Percentiles rank a stretch among this genome's conserved stretches.
Conservation (phyloP, 306 rosid genomes). For the Comarum palustre region DNA sequence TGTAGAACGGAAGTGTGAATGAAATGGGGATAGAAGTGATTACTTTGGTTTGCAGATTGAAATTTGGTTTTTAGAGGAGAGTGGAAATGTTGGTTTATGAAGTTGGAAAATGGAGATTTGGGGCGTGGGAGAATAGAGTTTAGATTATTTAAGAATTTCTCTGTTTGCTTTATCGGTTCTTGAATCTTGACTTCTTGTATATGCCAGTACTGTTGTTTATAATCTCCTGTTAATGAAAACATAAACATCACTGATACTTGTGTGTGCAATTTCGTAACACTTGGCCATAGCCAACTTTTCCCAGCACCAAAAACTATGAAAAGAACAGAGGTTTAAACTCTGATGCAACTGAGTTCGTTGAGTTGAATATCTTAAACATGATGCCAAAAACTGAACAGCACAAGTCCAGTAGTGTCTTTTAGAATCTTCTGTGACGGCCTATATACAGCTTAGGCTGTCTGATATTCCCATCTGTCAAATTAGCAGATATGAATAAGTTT, state of each 20-base stretch:
- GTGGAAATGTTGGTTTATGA: background rate
- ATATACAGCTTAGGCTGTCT: constrained; percentile 47
- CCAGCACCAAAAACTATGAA: background rate
- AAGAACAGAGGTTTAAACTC: background rate
- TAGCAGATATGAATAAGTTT: background rate
- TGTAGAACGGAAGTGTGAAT: background rate
- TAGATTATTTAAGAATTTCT: background rate
- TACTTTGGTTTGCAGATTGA: background rate
- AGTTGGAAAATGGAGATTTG: background rate
- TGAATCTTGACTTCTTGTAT: background rate
- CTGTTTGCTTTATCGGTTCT: background rate
- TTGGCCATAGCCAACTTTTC: background rate
- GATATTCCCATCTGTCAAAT: constrained; percentile 74
- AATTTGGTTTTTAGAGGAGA: constrained; percentile 2
- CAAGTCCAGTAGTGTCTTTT: constrained; percentile 54
- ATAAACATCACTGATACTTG: background rate
- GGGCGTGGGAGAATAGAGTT: background rate
- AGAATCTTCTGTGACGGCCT: constrained; percentile 69
- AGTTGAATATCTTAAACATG: background rate
- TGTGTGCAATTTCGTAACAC: background rate
- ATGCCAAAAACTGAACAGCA: constrained; percentile 46
- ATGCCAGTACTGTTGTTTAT: background rate
- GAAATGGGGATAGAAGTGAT: background rate
- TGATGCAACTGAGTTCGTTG: background rate
- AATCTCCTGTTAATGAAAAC: background rate